Evolutionary conservation across 805 yeast genomes (phyloP), one percentile per base, ranked within the genome.

Genomic region (Zygotorulaspora sp.): DNA sequence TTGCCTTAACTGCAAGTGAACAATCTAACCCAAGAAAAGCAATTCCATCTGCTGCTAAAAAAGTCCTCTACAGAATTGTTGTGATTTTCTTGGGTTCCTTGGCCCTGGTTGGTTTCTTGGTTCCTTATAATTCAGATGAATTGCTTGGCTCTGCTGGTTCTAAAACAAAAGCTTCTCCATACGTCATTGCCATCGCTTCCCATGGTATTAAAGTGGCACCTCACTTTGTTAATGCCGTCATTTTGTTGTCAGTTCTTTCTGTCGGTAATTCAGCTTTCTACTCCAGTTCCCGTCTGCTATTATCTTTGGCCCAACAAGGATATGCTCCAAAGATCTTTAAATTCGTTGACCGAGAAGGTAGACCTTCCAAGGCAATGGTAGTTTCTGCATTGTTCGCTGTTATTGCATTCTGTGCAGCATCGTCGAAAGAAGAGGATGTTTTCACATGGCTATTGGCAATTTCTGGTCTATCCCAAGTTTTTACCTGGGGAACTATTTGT

Each of bases 1-100:
- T 74, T 33, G 83, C 83, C 18, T 63, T 80, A 35, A 80, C 83
- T 8, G 83, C 84, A 10, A 81, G 83, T n/a, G 88, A 81, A 58
- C 71, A 83, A 21, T 70, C 65, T 11, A 72, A 79, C 55, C 87
- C 87, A 14, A 63, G 78, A 46, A 68, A 66, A 41, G 63, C 80
- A 3, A 68, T 81, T 39, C 87, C 88, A 28, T 64, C 70, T 18
- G 88, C 87, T 29, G 75, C 77, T 41, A 81, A 79, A 57, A 84
- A 78, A 59, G 83, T 80, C 20, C 76, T 80, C 58, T 80, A 79
- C 74, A 72, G 83, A 67, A 72, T 80, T 48, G 52, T 78, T 20
- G 62, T 77, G 40, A 72, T 80, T 55, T 80, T 77, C 58, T 63
- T 78, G 38, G 55, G 74, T 12, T 70, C 78, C 7, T 64, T 77